A percentile compares a stretch with the other conserved stretches of the same genome.
phyloP scores from a whole-genome alignment of 768 basidiomycete genomes.

The Chalciporus sphaerocephalus region DNA sequence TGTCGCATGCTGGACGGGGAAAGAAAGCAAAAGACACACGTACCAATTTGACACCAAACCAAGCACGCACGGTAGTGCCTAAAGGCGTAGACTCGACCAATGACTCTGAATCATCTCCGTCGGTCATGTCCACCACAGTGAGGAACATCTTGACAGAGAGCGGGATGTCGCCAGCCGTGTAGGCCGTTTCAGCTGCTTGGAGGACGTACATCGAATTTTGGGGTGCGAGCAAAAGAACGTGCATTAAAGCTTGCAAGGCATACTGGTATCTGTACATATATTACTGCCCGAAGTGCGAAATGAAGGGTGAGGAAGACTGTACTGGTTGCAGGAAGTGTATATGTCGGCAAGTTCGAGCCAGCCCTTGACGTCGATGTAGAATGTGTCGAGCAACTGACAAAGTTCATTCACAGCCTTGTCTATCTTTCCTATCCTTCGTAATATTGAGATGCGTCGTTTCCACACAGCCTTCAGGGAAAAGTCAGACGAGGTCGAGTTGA shows the following conservation, averaged over 20 bases:
- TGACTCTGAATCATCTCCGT: slow-evolving; percentile 47
- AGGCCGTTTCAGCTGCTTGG: slow-evolving; percentile 86
- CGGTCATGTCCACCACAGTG: slow-evolving; percentile 73
- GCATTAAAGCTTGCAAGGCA: slow-evolving; percentile 72
- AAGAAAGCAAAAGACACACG: slow-evolving; percentile 20
- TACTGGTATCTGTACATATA: slow-evolving; percentile 53
- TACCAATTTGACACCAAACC: slow-evolving; percentile 82
- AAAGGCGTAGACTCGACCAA: slow-evolving; percentile 48
- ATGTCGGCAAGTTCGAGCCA: slow-evolving; percentile 86
- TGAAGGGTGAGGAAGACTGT: slow-evolving; percentile 23
- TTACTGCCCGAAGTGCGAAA: not conserved
- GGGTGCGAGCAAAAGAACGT: slow-evolving; percentile 76
- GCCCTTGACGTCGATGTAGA: slow-evolving; percentile 83
- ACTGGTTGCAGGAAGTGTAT: slow-evolving; percentile 74
- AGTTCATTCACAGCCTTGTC: slow-evolving; percentile 71
- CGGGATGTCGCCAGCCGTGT: slow-evolving; percentile 69
- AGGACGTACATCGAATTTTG: slow-evolving; percentile 83
- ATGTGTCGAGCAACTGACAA: slow-evolving; percentile 71
- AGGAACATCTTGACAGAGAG: slow-evolving; percentile 79
- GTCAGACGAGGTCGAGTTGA: slow-evolving; percentile 1
- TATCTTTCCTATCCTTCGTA: slow-evolving; percentile 55
- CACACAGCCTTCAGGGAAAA: slow-evolving; percentile 47
- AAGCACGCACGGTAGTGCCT: slow-evolving; percentile 63
- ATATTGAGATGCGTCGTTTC: slow-evolving; percentile 78
- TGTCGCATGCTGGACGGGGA: not conserved